Evolutionary conservation across 257 asterid genomes (phyloP).

Genomic region (Dorcoceras hygrometricum): DNA sequence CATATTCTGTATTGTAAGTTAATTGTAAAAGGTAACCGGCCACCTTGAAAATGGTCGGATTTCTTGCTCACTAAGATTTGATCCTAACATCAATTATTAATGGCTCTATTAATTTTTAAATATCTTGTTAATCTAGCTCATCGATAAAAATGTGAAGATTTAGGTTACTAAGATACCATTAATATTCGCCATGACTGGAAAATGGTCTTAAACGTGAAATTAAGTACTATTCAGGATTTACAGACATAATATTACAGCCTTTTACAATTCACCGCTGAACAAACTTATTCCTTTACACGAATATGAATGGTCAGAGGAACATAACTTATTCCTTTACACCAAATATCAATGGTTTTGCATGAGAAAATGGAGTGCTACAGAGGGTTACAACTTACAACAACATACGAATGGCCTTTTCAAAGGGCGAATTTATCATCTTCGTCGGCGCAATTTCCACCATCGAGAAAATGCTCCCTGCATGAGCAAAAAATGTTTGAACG

Average conservation of each 20-base stretch:
- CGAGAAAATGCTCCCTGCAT: conserved; percentile 63
- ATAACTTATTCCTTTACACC: not conserved
- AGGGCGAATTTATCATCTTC: conserved; percentile 26
- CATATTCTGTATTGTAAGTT: not conserved
- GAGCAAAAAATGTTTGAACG: conserved; percentile 6
- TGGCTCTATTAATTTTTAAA: not conserved
- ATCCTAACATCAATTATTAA: no score
- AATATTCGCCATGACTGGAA: not conserved
- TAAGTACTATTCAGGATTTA: not conserved
- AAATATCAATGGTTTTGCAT: not conserved
- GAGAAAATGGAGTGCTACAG: not conserved
- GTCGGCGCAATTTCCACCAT: conserved; percentile 37
- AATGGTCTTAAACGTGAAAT: not conserved
- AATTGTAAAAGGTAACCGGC: not conserved
- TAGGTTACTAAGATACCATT: no score
- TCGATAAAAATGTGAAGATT: not conserved
- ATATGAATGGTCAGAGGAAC: not conserved
- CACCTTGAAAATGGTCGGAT: not conserved
- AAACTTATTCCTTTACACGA: not conserved
- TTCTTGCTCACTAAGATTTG: not conserved
- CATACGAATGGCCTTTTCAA: conserved; percentile 11
- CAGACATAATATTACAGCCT: not conserved
- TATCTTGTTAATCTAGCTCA: not conserved
- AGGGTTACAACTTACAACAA: not conserved
- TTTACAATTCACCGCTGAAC: not conserved